Base-by-base conservation (phyloP, 306 rosid genomes). In the Cajanus cajan region DNA sequence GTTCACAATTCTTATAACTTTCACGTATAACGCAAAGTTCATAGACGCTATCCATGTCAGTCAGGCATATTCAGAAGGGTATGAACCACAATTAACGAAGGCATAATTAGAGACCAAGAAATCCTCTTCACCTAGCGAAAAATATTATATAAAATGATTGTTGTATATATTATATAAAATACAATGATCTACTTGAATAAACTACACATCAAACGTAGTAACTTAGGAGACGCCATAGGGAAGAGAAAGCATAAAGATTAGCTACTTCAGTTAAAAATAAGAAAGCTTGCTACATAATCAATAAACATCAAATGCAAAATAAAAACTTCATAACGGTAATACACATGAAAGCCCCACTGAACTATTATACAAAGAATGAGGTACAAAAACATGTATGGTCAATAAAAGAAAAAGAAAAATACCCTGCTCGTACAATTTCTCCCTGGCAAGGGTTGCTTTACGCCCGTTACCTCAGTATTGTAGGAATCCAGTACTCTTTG, bases 361-460 rank as follows among this genome's bases (percentile, higher is more conserved):
- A 61, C 76, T 72, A 71, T 44, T 73, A 78, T 55, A 82, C 76
- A 78, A 68, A 70, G 85, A 69, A 76, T 58, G 71, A 59, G 57
- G 18, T 82, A 33, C 68, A 61, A 31, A 1, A 34, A 68, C 77
- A 45, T 14, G 33, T 36, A 37, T 57, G 71, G 21, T 3, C 47
- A 74, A 74, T 54, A 9, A 31, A 54, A 44, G 7, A 2, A 13
- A 28, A 58, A 12, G 2, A 48, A 40, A 40, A 66, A 54, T 12
- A 58, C 25, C 57, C 73, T 55, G 69, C 52, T 69, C 54, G 64
- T 86, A 80, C 73, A 78, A 70, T 57, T 73, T 74, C 82, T 74
- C 70, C 40, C 81, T 79, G 70, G 62, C 47, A 74, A 61, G 76
- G 86, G 82, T 81, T 79, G 85, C 74, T 78, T 82, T n/a, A n/a